Conservation (phyloP, 495 filamentous ascomycete species). For the Lophiotrema nucula region DNA sequence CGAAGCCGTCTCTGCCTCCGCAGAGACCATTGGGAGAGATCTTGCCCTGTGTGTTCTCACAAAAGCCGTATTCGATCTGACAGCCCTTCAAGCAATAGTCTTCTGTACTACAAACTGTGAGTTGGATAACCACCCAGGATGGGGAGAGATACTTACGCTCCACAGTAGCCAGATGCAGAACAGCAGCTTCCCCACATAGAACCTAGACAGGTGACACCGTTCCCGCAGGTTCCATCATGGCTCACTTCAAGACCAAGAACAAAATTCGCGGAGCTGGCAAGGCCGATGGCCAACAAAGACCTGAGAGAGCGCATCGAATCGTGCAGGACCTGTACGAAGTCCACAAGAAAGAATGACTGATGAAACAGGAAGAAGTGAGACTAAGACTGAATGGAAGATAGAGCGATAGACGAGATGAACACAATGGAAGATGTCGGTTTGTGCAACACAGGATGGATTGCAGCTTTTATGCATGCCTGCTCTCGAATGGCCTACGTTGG, state of each 20-base stretch:
- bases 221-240: conserved; percentile 27
- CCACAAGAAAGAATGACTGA: too few species aligned
- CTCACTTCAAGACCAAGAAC: conserved; percentile 1
- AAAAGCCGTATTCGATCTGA: conserved; percentile 19
- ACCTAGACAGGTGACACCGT: conserved; percentile 19
- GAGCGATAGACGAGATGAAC: too few species aligned
- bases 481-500: too few species aligned
- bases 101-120: neutral
- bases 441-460: too few species aligned
- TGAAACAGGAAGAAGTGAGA: too few species aligned
- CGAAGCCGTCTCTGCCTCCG: conserved; percentile 8
- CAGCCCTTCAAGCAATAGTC: conserved; percentile 24
- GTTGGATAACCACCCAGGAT: neutral
- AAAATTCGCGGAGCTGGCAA: too few species aligned
- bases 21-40: conserved; percentile 15
- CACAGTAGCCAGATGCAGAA: conserved; percentile 11
- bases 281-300: too few species aligned
- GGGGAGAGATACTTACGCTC: conserved; percentile 3
- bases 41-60: conserved; percentile 11
- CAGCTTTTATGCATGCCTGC: too few species aligned
- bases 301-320: too few species aligned
- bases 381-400: too few species aligned
- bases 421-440: too few species aligned
- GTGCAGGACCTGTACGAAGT: too few species aligned
- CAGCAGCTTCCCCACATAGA: conserved; percentile 28